phyloP scores from a whole-genome alignment of 2,329 filamentous ascomycete species.

The Byssochlamys sp. region DNA sequence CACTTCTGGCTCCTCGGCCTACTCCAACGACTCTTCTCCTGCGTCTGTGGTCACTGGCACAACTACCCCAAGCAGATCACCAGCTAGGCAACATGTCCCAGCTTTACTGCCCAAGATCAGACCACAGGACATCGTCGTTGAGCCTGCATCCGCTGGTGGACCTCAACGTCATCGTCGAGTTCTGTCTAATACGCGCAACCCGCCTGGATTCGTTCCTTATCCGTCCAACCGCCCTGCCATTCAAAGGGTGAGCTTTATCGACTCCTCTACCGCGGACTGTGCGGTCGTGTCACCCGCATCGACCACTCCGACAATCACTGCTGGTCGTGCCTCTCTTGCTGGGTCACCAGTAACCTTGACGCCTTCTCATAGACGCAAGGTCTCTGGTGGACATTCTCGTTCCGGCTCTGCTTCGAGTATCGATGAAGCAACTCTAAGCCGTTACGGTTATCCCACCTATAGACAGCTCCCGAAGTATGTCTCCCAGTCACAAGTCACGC shows the following conservation, averaged over 20 bases:
- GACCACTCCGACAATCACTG: conserved; percentile 22
- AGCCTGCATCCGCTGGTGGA: conserved; percentile 41
- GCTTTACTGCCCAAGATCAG: conserved; percentile 77
- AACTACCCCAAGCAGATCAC: conserved; percentile 62
- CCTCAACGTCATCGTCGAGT: conserved; percentile 50
- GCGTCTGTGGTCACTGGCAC: conserved; percentile 60
- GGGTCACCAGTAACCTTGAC: conserved; percentile 55
- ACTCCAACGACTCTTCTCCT: conserved; percentile 58
- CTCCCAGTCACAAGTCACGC: conserved; percentile 35
- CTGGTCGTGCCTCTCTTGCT: conserved; percentile 37
- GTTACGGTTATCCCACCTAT: conserved; percentile 77
- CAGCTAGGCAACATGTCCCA: conserved; percentile 66
- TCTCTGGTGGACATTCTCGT: conserved; percentile 39
- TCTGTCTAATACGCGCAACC: conserved; percentile 45
- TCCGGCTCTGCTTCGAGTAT: conserved; percentile 60
- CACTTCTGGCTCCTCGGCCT: conserved; percentile 55
- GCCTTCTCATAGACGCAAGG: conserved; percentile 33
- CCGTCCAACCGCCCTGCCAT: conserved; percentile 33
- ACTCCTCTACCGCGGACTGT: conserved; percentile 36
- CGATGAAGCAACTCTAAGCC: conserved; percentile 55
- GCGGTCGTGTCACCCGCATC: conserved; percentile 38
- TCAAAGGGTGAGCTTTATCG: conserved; percentile 35
- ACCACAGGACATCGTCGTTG: conserved; percentile 68
- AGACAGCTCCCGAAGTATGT: conserved; percentile 58
- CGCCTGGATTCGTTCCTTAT: conserved; percentile 44